Conservation (phyloP, 257 asterid genomes). For the Parsonsia alboflavescens region DNA sequence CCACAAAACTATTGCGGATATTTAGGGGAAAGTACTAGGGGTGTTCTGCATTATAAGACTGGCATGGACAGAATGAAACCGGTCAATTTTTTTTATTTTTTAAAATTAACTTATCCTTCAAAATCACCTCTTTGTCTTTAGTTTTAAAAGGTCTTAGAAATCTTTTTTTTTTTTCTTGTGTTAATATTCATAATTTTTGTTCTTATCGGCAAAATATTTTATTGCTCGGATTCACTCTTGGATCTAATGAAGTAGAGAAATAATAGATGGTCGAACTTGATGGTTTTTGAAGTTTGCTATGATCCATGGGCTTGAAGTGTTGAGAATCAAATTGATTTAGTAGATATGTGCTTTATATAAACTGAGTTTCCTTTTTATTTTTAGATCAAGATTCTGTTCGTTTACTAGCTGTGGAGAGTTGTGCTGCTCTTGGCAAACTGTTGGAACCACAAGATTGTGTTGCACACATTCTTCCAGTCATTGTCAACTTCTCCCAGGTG, state of each 20-base stretch:
- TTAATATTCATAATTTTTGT: background rate
- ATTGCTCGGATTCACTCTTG: background rate
- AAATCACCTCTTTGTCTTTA: background rate
- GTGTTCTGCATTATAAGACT: background rate
- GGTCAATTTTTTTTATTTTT: background rate
- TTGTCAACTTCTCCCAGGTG: constrained; percentile 92
- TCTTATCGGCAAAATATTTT: background rate
- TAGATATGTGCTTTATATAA: background rate
- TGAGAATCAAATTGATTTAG: background rate
- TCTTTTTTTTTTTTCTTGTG: background rate
- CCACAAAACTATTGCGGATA: background rate
- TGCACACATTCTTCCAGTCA: constrained; percentile 79
- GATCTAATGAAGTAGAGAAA: background rate
- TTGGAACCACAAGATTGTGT: constrained; percentile 93
- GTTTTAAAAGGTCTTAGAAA: background rate
- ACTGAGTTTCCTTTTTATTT: background rate
- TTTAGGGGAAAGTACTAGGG: background rate
- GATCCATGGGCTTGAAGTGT: background rate
- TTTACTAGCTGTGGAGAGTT: constrained; percentile 82
- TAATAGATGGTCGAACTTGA: background rate
- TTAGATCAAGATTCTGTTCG: constrained; percentile 95
- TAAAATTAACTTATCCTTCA: background rate
- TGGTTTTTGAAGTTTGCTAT: background rate
- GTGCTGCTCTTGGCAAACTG: constrained; percentile 94
- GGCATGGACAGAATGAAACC: background rate